Conservation (phyloP, 768 basidiomycete species). For the Psilocybe sp. region DNA sequence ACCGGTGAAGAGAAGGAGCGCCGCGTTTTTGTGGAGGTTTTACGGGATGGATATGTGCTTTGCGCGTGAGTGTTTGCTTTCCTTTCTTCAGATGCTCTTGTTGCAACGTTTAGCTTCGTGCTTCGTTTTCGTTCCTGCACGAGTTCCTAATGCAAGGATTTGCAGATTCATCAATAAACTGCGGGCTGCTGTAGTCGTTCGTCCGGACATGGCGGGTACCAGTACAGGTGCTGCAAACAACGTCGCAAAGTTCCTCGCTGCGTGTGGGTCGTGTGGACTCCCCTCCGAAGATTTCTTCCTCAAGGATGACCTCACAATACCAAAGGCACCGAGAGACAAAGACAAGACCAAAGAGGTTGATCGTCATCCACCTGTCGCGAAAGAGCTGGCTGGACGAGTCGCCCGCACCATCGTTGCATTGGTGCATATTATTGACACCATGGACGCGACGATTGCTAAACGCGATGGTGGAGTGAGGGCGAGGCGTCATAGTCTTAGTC, state of each 20-base stretch:
- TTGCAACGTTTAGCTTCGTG: neutral
- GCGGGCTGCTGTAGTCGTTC: slow-evolving; percentile 69
- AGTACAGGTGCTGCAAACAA: slow-evolving; percentile 60
- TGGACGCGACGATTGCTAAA: slow-evolving; percentile 43
- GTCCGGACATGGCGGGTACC: slow-evolving; percentile 67
- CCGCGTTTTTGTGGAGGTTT: slow-evolving; percentile 66
- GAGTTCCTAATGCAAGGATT: neutral
- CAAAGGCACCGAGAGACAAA: slow-evolving; percentile 33
- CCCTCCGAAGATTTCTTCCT: slow-evolving; percentile 62
- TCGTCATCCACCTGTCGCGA: too few relatives aligned
- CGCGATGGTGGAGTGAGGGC: slow-evolving; percentile 23
- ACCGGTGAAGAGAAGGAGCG: slow-evolving; percentile 51
- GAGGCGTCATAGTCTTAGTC: neutral
- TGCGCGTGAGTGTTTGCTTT: slow-evolving; percentile 70
- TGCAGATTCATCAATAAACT: slow-evolving; percentile 78
- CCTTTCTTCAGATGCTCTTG: slow-evolving; percentile 4
- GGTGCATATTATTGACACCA: slow-evolving; percentile 57
- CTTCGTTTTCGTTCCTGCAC: slow-evolving; percentile 16
- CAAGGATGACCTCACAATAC: slow-evolving; percentile 65
- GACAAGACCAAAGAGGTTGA: slow-evolving; percentile 27
- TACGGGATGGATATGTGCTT: slow-evolving; percentile 82
- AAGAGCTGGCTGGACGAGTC: slow-evolving; percentile 52
- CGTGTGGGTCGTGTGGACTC: slow-evolving; percentile 67
- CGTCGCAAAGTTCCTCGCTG: slow-evolving; percentile 74
- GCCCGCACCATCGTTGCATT: slow-evolving; percentile 72